These are phyloP conservation scores for Rehmannia glutinosa DNA, from an alignment of 257 asterid species.

Conservation along the genomic window DNA sequence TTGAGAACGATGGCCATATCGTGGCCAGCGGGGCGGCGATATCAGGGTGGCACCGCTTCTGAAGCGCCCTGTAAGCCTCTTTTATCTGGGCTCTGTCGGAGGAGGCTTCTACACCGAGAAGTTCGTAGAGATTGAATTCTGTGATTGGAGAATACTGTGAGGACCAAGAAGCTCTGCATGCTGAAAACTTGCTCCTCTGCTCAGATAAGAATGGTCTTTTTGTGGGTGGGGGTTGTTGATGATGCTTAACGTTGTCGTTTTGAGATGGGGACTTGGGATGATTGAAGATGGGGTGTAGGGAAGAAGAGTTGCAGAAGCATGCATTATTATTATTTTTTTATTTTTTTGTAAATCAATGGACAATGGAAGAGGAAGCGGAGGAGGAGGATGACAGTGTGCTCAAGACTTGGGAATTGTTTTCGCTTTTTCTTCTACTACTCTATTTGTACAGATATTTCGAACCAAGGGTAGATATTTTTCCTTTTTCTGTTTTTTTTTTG, in stretches of 20 bases:
- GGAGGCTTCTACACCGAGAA: conserved; percentile 67
- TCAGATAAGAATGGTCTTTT: conserved; percentile 4
- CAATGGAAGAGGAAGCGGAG: not conserved
- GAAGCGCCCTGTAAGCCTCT: conserved; percentile 70
- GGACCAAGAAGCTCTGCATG: conserved; percentile 36
- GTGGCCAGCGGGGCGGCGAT: conserved; percentile 78
- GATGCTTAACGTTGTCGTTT: conserved; percentile 19
- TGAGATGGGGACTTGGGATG: conserved; percentile 16
- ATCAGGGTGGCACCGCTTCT: conserved; percentile 94
- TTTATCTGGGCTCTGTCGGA: conserved; percentile 59
- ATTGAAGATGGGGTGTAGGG: conserved; percentile 29
- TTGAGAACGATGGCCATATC: conserved; percentile 95
- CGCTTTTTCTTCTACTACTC: not conserved
- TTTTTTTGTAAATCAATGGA: not conserved
- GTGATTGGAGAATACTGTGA: conserved; percentile 34
- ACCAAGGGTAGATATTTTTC: not conserved
- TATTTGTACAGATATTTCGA: conserved; percentile 8
- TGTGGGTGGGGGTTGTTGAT: not conserved
- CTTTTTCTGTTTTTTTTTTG: not conserved
- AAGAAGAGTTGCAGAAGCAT: conserved; percentile 35
- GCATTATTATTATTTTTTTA: conserved; percentile 27
- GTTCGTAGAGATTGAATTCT: conserved; percentile 83
- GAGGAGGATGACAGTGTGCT: not conserved
- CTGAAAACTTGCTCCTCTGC: not conserved
- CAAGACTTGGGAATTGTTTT: not conserved